A percentile compares a stretch with the other conserved stretches of the same genome.
Evolutionary conservation across 2,329 filamentous ascomycete species (phyloP).

Genomic region (Blastomyces parvus): DNA sequence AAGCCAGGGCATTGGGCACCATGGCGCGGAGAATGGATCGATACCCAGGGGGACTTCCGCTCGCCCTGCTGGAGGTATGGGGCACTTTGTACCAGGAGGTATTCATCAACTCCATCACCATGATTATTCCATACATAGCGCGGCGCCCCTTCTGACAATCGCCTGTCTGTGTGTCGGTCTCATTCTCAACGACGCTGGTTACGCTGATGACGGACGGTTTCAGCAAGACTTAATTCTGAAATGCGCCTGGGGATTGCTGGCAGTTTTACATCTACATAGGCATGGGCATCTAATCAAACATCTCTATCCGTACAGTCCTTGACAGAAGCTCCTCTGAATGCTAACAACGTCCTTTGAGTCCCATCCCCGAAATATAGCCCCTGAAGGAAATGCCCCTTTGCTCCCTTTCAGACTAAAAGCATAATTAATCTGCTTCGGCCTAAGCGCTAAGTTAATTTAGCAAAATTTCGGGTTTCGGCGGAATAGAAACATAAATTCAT

Average conservation of each 20-base stretch:
- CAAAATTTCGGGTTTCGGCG: not conserved
- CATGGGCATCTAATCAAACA: not conserved
- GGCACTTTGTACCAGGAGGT: not conserved
- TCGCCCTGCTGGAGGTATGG: not conserved
- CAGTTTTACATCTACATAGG: not conserved
- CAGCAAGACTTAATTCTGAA: not conserved
- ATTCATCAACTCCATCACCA: not conserved
- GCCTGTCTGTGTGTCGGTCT: not conserved
- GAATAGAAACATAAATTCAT: not conserved
- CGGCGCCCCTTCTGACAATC: not conserved
- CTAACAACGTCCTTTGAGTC: not conserved
- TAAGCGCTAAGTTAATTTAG: not conserved
- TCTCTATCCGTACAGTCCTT: not conserved
- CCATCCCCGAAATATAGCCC: not conserved
- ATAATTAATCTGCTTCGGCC: not conserved
- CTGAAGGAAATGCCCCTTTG: not conserved
- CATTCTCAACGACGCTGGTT: constrained; percentile 1
- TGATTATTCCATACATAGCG: not conserved
- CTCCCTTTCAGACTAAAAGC: not conserved
- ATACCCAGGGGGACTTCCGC: not conserved
- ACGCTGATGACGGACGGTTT: not conserved
- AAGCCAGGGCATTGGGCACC: not conserved
- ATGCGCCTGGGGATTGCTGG: not conserved
- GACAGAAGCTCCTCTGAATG: not conserved
- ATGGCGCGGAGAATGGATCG: not conserved